phyloP scores from a whole-genome alignment of 164 flowering plant genomes.

The Chimonanthus salicifolius region DNA sequence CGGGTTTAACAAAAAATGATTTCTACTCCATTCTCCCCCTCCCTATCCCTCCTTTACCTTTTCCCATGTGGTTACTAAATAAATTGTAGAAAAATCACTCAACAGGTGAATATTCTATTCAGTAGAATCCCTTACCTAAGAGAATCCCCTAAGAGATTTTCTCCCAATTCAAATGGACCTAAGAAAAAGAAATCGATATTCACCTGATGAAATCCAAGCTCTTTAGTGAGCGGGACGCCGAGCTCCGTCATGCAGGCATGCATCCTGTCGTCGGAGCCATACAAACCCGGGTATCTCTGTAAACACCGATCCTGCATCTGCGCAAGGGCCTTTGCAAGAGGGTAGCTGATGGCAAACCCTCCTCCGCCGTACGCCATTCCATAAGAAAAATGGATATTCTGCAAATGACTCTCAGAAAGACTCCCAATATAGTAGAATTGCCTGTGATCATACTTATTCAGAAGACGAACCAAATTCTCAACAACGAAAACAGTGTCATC shows the following conservation, averaged over 20 bases:
- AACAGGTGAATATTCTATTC: too few species aligned
- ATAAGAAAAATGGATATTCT: constrained; percentile 48
- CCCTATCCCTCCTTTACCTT: too few species aligned
- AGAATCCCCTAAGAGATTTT: too few species aligned
- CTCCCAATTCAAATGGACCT: background rate
- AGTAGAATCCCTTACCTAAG: too few species aligned
- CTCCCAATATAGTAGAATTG: constrained; percentile 51
- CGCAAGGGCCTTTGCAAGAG: constrained; percentile 45
- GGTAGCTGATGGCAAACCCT: constrained; percentile 62
- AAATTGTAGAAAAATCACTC: too few species aligned
- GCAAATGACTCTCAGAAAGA: constrained; percentile 55
- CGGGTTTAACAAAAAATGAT: too few species aligned
- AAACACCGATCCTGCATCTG: constrained; percentile 57
- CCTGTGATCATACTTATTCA: constrained; percentile 54
- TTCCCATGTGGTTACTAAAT: too few species aligned
- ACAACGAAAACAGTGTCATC: constrained; percentile 65
- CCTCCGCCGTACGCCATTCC: constrained; percentile 76
- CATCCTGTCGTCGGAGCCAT: constrained; percentile 66
- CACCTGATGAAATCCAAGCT: constrained; percentile 50
- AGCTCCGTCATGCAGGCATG: constrained; percentile 79
- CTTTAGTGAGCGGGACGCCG: constrained; percentile 76
- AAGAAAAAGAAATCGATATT: background rate
- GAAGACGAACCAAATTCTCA: constrained; percentile 51
- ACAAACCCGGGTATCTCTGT: constrained; percentile 42
- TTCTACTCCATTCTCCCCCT: too few species aligned